Evolutionary conservation across 345 rosid genomes (phyloP).

Genomic region (Clarkia xantiana): DNA sequence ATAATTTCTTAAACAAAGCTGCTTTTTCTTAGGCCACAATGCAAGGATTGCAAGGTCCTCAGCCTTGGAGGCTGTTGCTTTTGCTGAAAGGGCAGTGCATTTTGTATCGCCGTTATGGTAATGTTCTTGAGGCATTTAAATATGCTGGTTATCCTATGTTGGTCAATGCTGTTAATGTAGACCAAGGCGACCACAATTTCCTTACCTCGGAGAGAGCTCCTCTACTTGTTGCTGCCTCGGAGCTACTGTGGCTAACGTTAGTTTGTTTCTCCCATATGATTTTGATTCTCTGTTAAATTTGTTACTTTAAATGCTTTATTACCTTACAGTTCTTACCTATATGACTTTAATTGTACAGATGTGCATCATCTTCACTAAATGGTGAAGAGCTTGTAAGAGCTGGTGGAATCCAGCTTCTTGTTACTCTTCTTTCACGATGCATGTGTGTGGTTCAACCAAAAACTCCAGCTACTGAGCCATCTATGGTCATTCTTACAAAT

Average conservation of each 20-base stretch:
- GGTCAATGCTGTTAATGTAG: conserved; percentile 83
- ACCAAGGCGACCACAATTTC: conserved; percentile 81
- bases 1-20: background rate
- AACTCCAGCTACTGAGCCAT: conserved; percentile 75
- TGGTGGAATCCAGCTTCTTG: conserved; percentile 82
- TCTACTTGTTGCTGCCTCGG: conserved; percentile 96
- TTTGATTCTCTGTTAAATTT: no score
- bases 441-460: conserved; percentile 94
- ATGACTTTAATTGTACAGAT: conserved; percentile 26
- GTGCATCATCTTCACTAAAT: conserved; percentile 90
- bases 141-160: conserved; percentile 99
- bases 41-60: conserved; percentile 99
- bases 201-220: conserved; percentile 82
- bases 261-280: background rate
- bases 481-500: conserved; percentile 84
- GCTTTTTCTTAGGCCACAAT: conserved; percentile 65
- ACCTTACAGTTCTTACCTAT: background rate
- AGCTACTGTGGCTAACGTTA: conserved; percentile 92
- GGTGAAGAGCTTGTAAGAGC: conserved; percentile 98
- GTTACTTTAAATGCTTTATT: no score
- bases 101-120: conserved; percentile 74
- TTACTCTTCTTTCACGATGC: conserved; percentile 86
- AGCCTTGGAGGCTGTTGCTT: conserved; percentile 94
- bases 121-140: conserved; percentile 81
- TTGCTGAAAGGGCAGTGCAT: conserved; percentile 93